A percentile compares a stretch with the other conserved stretches of the same genome.
These are phyloP conservation scores for Pseudogymnoascus sp. DNA, from an alignment of 2,329 filamentous ascomycete genomes.

Conservation along the genomic window DNA sequence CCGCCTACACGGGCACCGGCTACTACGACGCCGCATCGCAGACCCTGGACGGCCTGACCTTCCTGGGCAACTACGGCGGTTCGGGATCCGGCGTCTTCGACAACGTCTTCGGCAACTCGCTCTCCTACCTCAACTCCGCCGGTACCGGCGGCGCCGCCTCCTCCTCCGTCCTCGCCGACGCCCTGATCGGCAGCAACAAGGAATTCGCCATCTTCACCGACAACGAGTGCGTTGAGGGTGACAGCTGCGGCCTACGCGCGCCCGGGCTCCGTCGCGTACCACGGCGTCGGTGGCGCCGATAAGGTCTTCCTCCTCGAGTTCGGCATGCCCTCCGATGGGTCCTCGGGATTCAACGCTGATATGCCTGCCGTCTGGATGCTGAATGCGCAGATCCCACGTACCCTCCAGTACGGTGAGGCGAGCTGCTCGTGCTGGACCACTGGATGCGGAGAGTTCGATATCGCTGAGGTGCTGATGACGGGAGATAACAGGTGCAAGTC, in stretches of 20 bases:
- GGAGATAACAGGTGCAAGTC: slow-evolving; percentile 64
- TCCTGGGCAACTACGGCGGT: slow-evolving; percentile 53
- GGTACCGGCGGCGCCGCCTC: slow-evolving; percentile 40
- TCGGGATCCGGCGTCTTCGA: slow-evolving; percentile 49
- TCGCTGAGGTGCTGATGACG: slow-evolving; percentile 62
- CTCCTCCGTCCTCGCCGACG: slow-evolving; percentile 44
- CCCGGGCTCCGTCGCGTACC: slow-evolving; percentile 43
- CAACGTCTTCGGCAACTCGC: slow-evolving; percentile 48
- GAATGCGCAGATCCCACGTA: slow-evolving; percentile 65
- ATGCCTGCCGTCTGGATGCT: slow-evolving; percentile 73
- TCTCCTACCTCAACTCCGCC: slow-evolving; percentile 46
- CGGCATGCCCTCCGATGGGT: slow-evolving; percentile 58
- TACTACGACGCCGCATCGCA: slow-evolving; percentile 40
- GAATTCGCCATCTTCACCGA: slow-evolving; percentile 48
- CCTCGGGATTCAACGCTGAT: slow-evolving; percentile 49
- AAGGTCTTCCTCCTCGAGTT: slow-evolving; percentile 72
- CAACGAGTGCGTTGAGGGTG: slow-evolving; percentile 39
- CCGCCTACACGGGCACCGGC: slow-evolving; percentile 38
- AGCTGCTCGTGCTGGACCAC: slow-evolving; percentile 71
- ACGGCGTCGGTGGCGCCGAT: slow-evolving; percentile 63
- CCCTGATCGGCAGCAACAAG: slow-evolving; percentile 39
- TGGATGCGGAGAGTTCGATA: slow-evolving; percentile 69
- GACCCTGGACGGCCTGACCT: slow-evolving; percentile 46
- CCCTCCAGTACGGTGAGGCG: slow-evolving; percentile 57
- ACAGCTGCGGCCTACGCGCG: slow-evolving; percentile 42